Evolutionary conservation across 352 stramenopile species (phyloP).

Genomic region (Globisporangium okanoganense): DNA sequence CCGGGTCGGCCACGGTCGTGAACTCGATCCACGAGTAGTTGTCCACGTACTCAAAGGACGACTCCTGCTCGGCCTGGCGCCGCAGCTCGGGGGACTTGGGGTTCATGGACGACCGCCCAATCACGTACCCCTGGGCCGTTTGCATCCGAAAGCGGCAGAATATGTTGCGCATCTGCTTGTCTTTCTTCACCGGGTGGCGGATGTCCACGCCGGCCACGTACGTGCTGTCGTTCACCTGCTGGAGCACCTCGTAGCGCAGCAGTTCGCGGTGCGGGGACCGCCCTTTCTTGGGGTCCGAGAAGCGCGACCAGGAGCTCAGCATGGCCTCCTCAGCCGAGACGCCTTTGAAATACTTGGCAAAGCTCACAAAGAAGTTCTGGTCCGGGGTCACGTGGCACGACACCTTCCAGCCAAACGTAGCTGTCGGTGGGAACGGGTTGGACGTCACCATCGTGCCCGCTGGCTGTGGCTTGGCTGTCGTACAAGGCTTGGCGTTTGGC

Average conservation of each 20-base stretch:
- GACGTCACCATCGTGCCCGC: slow-evolving; percentile 7
- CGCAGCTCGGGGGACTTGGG: slow-evolving; percentile 37
- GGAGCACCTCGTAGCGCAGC: slow-evolving; percentile 39
- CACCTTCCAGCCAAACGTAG: slow-evolving; percentile 56
- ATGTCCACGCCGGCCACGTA: slow-evolving; percentile 42
- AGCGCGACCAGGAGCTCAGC: slow-evolving; percentile 32
- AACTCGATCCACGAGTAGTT: slow-evolving; percentile 59
- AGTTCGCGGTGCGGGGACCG: slow-evolving; percentile 28
- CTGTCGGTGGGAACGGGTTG: slow-evolving; percentile 31
- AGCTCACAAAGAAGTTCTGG: slow-evolving; percentile 46
- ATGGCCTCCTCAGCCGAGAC: slow-evolving; percentile 40
- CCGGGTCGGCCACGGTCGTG: slow-evolving; percentile 22
- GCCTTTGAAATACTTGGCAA: slow-evolving; percentile 41
- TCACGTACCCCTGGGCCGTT: slow-evolving; percentile 48
- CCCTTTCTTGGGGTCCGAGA: slow-evolving; percentile 18
- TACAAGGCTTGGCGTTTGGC: neutral
- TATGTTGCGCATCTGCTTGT: slow-evolving; percentile 48
- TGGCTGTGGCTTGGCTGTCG: neutral
- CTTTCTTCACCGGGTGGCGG: slow-evolving; percentile 40
- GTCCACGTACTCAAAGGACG: slow-evolving; percentile 49
- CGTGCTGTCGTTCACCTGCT: slow-evolving; percentile 48
- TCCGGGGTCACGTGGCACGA: slow-evolving; percentile 32
- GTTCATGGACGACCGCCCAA: slow-evolving; percentile 57
- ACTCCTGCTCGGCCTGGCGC: slow-evolving; percentile 23
- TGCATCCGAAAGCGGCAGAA: slow-evolving; percentile 46